A percentile compares a stretch with the other conserved stretches of the same genome.
These are phyloP conservation scores for Suhomyces terraborum DNA, from an alignment of 1,139 yeast genomes.

Conservation along the genomic window DNA sequence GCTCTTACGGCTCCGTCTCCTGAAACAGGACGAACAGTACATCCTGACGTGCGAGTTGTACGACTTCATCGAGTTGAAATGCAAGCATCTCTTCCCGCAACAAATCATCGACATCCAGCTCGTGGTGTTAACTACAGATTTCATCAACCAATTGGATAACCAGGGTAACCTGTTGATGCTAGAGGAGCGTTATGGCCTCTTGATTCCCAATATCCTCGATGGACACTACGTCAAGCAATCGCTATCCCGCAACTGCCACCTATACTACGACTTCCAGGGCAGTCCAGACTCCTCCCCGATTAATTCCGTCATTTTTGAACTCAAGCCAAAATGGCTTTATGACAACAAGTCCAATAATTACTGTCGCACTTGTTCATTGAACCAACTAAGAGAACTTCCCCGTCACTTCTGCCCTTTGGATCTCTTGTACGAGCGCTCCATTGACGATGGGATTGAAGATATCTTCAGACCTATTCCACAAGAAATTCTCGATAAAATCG, in stretches of 20 bases:
- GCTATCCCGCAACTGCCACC: conserved; percentile 41
- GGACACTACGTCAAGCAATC: conserved; percentile 32
- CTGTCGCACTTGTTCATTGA: conserved; percentile 49
- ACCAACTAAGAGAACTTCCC: conserved; percentile 32
- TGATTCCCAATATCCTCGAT: conserved; percentile 44
- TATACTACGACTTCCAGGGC: conserved; percentile 25
- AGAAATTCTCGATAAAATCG: conserved; percentile 21
- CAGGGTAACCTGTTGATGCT: conserved; percentile 36
- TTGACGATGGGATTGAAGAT: conserved; percentile 39
- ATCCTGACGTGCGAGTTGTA: conserved; percentile 46
- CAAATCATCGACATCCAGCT: conserved; percentile 44
- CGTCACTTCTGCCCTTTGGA: conserved; percentile 52
- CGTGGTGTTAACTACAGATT: conserved; percentile 38
- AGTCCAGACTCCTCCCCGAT: conserved; percentile 19
- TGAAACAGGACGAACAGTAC: conserved; percentile 41
- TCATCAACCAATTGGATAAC: conserved; percentile 33
- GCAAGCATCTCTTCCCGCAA: conserved; percentile 43
- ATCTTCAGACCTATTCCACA: conserved; percentile 33
- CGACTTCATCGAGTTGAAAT: conserved; percentile 45
- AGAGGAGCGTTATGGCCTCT: conserved; percentile 42
- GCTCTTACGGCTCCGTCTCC: conserved; percentile 39
- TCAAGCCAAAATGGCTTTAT: conserved; percentile 53
- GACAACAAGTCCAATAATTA: conserved; percentile 41
- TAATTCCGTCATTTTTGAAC: conserved; percentile 40
- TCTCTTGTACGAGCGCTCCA: conserved; percentile 34